Percentiles rank a stretch among this genome's conserved stretches.
Conservation (phyloP, 2,329 filamentous ascomycete genomes). For the Sordariomycetes sp. region DNA sequence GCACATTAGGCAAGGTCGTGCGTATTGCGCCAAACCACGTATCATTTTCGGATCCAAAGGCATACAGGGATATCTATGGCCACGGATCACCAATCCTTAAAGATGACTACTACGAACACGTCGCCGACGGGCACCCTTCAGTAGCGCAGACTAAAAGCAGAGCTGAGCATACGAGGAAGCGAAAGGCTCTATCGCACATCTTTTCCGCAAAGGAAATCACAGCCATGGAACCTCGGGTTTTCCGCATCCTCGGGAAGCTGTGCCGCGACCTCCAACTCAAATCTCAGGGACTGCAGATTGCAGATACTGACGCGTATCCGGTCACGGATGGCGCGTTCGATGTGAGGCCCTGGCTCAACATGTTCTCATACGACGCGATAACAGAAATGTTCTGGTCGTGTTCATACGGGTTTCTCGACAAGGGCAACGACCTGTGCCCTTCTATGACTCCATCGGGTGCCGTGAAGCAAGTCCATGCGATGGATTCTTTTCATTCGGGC, state of each 20-base stretch:
- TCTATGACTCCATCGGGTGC: not conserved
- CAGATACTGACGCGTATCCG: slow-evolving; percentile 1
- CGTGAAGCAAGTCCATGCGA: slow-evolving; percentile 1
- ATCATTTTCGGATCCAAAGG: slow-evolving; percentile 22
- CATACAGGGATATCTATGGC: slow-evolving; percentile 31
- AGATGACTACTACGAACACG: slow-evolving; percentile 8
- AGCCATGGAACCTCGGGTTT: slow-evolving; percentile 3
- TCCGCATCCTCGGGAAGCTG: slow-evolving; percentile 1
- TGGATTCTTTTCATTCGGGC: slow-evolving; percentile 3
- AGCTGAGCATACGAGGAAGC: slow-evolving; percentile 3
- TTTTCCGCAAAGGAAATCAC: slow-evolving; percentile 4
- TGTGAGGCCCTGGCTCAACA: slow-evolving; percentile 5
- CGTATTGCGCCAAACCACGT: slow-evolving; percentile 29
- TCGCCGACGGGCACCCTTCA: slow-evolving; percentile 1
- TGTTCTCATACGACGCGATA: slow-evolving; percentile 7
- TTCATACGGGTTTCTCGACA: slow-evolving; percentile 3
- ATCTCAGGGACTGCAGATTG: slow-evolving; percentile 1
- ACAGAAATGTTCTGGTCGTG: slow-evolving; percentile 4
- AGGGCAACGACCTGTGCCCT: slow-evolving; percentile 2
- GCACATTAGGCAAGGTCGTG: slow-evolving; percentile 27
- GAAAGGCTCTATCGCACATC: slow-evolving; percentile 2
- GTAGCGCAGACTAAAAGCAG: slow-evolving; percentile 3
- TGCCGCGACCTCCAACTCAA: slow-evolving; percentile 1
- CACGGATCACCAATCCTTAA: slow-evolving; percentile 8
- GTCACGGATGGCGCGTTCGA: slow-evolving; percentile 2